These are phyloP conservation scores for Hura crepitans DNA, from an alignment of 441 rosid species.

Conservation along the genomic window DNA sequence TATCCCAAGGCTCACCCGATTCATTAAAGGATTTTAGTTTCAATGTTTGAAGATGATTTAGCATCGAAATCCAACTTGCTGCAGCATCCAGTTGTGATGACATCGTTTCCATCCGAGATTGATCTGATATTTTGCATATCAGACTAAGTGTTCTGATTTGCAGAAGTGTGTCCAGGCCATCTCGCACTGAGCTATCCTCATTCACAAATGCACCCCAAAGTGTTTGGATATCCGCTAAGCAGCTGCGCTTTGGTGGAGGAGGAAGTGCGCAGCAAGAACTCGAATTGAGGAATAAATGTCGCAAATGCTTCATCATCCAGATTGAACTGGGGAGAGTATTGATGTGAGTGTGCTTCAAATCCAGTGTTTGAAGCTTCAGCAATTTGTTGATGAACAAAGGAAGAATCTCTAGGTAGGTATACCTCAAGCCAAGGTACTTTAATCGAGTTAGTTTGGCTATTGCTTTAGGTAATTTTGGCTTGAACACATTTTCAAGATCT, in stretches of 20 bases:
- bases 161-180: slow-evolving; percentile 18
- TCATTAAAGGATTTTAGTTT: slow-evolving; percentile 22
- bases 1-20: slow-evolving; percentile 18
- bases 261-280: slow-evolving; percentile 13
- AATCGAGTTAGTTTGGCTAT: slow-evolving; percentile 16
- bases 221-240: slow-evolving; percentile 20
- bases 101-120: slow-evolving; percentile 17
- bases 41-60: slow-evolving; percentile 18
- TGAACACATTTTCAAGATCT: slow-evolving; percentile 30
- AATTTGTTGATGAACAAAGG: slow-evolving; percentile 24
- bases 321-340: slow-evolving; percentile 21
- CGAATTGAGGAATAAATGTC: slow-evolving; percentile 25
- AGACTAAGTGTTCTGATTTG: slow-evolving; percentile 24
- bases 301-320: slow-evolving; percentile 26
- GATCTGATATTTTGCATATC: slow-evolving; percentile 7
- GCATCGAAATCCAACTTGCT: slow-evolving; percentile 11
- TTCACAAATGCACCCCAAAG: slow-evolving; percentile 25
- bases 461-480: slow-evolving; percentile 22
- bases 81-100: neutral
- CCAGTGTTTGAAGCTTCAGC: slow-evolving; percentile 24
- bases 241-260: slow-evolving; percentile 12
- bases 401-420: slow-evolving; percentile 26
- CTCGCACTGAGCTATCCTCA: slow-evolving; percentile 15
- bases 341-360: slow-evolving; percentile 30
- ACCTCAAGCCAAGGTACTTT: slow-evolving; percentile 29